phyloP scores from a whole-genome alignment of 768 basidiomycete species.

The Auriscalpium microsporum region DNA sequence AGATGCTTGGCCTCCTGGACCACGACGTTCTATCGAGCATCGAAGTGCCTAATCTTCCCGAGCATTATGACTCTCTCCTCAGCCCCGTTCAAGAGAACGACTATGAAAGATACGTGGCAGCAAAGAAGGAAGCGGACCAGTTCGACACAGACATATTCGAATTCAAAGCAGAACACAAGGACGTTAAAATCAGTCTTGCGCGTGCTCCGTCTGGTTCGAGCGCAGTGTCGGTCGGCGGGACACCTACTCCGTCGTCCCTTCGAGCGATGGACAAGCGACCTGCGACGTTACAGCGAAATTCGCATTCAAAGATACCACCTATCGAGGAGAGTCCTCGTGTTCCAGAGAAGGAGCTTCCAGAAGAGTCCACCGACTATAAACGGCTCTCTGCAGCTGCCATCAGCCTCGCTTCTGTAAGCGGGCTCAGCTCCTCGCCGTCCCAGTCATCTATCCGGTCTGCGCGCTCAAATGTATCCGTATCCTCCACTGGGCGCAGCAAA shows the following conservation, averaged over 20 bases:
- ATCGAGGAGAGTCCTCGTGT: constrained; percentile 66
- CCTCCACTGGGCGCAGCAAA: constrained; percentile 27
- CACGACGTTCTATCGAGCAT: constrained; percentile 88
- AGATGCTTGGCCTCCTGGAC: constrained; percentile 87
- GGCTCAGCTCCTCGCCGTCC: constrained; percentile 54
- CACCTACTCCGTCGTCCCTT: constrained; percentile 7
- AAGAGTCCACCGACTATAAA: constrained; percentile 24
- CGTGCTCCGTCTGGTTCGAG: constrained; percentile 35
- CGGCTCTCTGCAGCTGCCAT: constrained; percentile 12
- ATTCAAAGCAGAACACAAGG: constrained; percentile 27
- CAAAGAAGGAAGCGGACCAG: constrained; percentile 54
- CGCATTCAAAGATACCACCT: constrained; percentile 43
- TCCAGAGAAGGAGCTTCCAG: constrained; percentile 42
- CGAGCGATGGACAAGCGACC: constrained; percentile 9
- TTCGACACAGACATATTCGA: constrained; percentile 70
- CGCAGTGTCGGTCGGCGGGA: constrained; percentile 14
- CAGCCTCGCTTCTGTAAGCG: constrained; percentile 5
- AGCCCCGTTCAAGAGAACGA: constrained; percentile 12
- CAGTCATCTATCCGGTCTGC: constrained; percentile 56
- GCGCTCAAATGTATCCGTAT: constrained; percentile 40
- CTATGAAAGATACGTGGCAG: constrained; percentile 13
- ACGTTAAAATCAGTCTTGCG: constrained; percentile 23
- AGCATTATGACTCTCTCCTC: constrained; percentile 25
- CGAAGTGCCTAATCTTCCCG: constrained; percentile 71
- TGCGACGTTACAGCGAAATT: constrained; percentile 38